These are phyloP conservation scores for Ciborinia camelliae DNA, from an alignment of 2,329 filamentous ascomycete species.

Conservation along the genomic window DNA sequence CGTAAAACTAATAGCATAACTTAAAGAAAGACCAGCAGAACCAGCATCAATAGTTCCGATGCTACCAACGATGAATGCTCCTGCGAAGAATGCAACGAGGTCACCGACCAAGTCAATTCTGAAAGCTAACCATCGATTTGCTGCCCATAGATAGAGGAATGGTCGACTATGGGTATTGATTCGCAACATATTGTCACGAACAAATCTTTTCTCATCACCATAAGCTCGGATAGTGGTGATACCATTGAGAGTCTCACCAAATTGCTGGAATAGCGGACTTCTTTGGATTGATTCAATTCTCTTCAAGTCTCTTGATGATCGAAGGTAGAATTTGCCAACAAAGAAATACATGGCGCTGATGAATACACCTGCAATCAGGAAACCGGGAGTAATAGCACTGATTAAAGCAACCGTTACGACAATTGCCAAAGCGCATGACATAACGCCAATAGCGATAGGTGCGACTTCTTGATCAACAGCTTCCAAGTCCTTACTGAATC, in stretches of 20 bases:
- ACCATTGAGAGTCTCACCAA: slow-evolving; percentile 89
- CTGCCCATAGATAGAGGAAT: slow-evolving; percentile 94
- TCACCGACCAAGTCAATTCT: slow-evolving; percentile 88
- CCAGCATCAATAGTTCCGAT: slow-evolving; percentile 83
- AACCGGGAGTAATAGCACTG: slow-evolving; percentile 81
- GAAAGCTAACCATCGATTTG: slow-evolving; percentile 94
- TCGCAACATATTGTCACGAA: slow-evolving; percentile 81
- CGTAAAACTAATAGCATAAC: slow-evolving; percentile 93
- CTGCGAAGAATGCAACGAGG: slow-evolving; percentile 88
- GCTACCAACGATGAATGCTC: slow-evolving; percentile 82
- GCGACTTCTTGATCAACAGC: slow-evolving; percentile 94
- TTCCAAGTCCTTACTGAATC: slow-evolving; percentile 97
- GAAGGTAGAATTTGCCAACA: slow-evolving; percentile 84
- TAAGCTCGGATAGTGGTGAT: slow-evolving; percentile 98
- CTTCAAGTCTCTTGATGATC: slow-evolving; percentile 92
- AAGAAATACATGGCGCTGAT: slow-evolving; percentile 80
- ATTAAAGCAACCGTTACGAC: slow-evolving; percentile 86
- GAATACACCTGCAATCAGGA: slow-evolving; percentile 81
- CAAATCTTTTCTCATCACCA: slow-evolving; percentile 88
- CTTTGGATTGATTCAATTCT: slow-evolving; percentile 89
- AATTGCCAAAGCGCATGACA: slow-evolving; percentile 63
- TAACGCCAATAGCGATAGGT: slow-evolving; percentile 76
- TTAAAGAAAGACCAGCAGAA: slow-evolving; percentile 87
- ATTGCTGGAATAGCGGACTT: slow-evolving; percentile 95
- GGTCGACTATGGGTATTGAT: slow-evolving; percentile 91